Conservation (phyloP, 106 monocot species). For the Ottelia alismoides region DNA sequence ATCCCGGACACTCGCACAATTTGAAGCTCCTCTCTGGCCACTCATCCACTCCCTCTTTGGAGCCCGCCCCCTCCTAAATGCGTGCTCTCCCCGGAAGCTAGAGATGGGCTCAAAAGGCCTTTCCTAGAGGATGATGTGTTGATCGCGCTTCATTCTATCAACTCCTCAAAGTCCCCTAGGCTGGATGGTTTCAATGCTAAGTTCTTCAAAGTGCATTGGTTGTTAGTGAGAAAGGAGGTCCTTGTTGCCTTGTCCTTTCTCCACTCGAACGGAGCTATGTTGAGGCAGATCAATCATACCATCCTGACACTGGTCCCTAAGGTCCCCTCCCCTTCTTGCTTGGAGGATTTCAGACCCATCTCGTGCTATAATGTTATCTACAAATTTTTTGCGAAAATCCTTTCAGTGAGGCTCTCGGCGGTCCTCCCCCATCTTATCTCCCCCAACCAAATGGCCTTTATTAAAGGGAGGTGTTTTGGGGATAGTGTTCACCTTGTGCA, state of each 20-base stretch:
- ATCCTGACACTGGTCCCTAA: not conserved
- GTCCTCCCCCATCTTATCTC: not conserved
- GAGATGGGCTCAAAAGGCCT: no score
- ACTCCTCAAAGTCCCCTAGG: not conserved
- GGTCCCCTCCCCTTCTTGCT: not conserved
- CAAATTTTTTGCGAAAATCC: not conserved
- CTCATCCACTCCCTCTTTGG: no score
- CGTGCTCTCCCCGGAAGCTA: no score
- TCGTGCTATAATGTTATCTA: not conserved
- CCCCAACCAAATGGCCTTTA: not conserved
- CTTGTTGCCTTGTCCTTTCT: not conserved
- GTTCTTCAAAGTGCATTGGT: not conserved
- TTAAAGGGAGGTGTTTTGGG: not conserved
- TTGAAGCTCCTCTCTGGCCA: no score
- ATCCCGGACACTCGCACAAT: no score
- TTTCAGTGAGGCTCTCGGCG: not conserved
- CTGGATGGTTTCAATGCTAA: not conserved
- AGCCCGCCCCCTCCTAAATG: no score
- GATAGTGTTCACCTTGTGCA: not conserved
- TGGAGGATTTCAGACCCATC: not conserved
- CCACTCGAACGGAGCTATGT: not conserved
- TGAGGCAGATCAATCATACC: not conserved
- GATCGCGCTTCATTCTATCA: no score
- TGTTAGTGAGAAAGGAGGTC: not conserved
- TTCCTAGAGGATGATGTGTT: no score